Evolutionary conservation across 495 filamentous ascomycete species (phyloP), one percentile per base, ranked within the genome.

Genomic region (Penicillium egyptiacum): DNA sequence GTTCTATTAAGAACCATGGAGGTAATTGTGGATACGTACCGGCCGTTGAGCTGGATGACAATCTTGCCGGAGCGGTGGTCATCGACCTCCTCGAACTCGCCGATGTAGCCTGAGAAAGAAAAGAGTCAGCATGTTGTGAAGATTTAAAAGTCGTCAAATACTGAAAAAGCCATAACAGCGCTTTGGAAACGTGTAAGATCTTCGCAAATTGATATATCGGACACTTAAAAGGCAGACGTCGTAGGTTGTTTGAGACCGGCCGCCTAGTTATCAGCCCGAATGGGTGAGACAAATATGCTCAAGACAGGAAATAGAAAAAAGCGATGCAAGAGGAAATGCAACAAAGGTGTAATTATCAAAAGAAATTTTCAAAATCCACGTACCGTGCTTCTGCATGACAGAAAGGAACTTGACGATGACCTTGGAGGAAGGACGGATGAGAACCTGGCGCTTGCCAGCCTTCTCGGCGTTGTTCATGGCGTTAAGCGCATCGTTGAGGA

Each of bases 401-500:
- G 83, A 84, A 66, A 98, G 81, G 85, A 97, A 98, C 86, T 97
- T 98, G 83, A 96, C 85, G 69, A 97, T 98, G 82, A 98, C 94
- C 86, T 98, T 98, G 70, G 93, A 97, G 76, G 83, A 88, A 70
- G 94, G 94, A 60, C 92, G 85, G 82, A 98, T 95, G 67, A 98
- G 76, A 66, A 97, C 94, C 80, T 98, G 94, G 66, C 94, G 91
- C 87, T 96, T 96, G 75, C 94, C 94, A 65, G 87, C 82, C 87
- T 98, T 97, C 85, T 98, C 94, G 83, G 94, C 94, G 76, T 98
- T 98, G 90, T 98, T 98, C 87, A 98, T 96, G 83, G 87, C 85
- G 76, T 98, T 98, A 66, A 98, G 90, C 76, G 92, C 90, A 88
- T 98, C 94, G 83, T 98, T 95, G 73, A 98, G 91, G 74, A 96